Base-by-base conservation (phyloP, 1,284 basidiomycete species). In the Leccinum brunneo-olivaceum region DNA sequence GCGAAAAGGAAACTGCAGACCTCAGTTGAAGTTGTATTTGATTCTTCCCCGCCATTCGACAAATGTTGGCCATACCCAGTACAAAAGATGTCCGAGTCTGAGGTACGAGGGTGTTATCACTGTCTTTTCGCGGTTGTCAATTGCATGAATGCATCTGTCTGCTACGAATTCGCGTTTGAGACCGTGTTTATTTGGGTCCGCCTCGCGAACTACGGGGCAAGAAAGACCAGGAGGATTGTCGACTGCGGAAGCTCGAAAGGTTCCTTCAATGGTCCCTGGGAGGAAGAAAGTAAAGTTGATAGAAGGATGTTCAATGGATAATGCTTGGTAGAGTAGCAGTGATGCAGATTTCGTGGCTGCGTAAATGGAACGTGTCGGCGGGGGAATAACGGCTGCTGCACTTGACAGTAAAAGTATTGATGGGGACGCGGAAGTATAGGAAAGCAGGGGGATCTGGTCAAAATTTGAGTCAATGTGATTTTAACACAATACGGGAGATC, bases 301-400 rank as follows among this genome's bases (percentile, higher is more conserved):
- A 6, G 61, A 53, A 4, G 83, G 83, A 51, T 89, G 81, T 51
- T 95, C 90, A 47, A 91, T 83, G 2, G 86, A 71, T 23, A 91
- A 74, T 5, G 84, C 70, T 62, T 88, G 81, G 63, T 88, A 90
- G 46, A 91, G 80, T 34, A 85, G 62, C 36, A 90, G 73, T 2
- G 85, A 84, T 0, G 89, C 85, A 2, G 84, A 72, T 63, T 97
- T 97, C 4, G 87, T 89, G 0, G 90, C 81, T 0, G 78, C 80
- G 62, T 97, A 97, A 21, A 97, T 66, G 0, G 86, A 71, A 14
- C 93, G 82, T 0, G 89, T 91, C 0, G 93, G 93, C 0, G 92
- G 81, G 0, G 92, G 87, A 20, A 93, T 77, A 7, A 86, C 71
- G 1, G 89, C 81, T 3, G 84, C 91, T 4, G 88, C 71, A 6